A percentile compares a stretch with the other conserved stretches of the same genome.
Conservation (phyloP, 106 monocot species). For the Allium cepa region DNA sequence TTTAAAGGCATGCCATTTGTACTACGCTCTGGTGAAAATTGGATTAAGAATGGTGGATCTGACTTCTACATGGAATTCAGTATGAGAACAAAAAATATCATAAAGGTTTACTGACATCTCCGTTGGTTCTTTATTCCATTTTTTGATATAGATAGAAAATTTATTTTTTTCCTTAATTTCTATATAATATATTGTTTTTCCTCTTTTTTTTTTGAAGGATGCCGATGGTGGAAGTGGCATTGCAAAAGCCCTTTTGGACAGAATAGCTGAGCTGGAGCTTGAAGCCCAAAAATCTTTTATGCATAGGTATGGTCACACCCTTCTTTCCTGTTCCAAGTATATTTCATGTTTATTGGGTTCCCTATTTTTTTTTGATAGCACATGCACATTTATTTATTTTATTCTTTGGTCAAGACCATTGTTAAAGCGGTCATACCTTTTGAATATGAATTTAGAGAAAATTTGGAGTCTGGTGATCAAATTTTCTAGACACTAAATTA, state of each 20-base stretch:
- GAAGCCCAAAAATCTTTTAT: slow-evolving; percentile 90
- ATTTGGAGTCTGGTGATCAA: too few species aligned
- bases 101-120: slow-evolving; percentile 24
- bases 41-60: slow-evolving; percentile 84
- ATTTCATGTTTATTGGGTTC: too few species aligned
- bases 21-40: slow-evolving; percentile 44
- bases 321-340: too few species aligned
- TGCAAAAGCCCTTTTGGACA: slow-evolving; percentile 68
- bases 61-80: slow-evolving; percentile 79
- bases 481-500: too few species aligned
- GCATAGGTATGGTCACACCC: slow-evolving; percentile 55
- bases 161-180: not conserved
- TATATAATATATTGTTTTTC: slow-evolving; percentile 4
- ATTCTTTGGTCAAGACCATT: too few species aligned
- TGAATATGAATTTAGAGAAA: too few species aligned
- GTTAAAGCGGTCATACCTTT: too few species aligned
- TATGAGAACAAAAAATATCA: slow-evolving; percentile 14
- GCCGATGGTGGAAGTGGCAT: slow-evolving; percentile 68
- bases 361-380: slow-evolving; percentile 6
- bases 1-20: slow-evolving; percentile 84
- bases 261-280: slow-evolving; percentile 67
- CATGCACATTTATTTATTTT: not conserved
- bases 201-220: slow-evolving; percentile 41
- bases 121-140: not conserved
- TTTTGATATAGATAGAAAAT: not conserved